These are phyloP conservation scores for Phaeoacremonium minimum DNA, from an alignment of 2,329 filamentous ascomycete genomes.

Conservation along the genomic window DNA sequence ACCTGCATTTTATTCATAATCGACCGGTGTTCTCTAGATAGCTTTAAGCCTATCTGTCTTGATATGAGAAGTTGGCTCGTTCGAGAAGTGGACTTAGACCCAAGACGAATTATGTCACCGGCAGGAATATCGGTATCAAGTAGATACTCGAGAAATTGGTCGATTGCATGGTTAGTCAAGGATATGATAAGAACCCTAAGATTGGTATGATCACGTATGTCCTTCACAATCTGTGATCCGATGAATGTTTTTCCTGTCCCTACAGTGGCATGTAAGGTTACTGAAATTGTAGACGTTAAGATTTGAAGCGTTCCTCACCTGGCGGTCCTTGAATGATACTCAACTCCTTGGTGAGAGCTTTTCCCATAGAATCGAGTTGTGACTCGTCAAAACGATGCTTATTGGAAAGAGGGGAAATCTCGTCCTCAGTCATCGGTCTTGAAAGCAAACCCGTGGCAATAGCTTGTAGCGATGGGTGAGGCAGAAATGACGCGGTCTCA, in stretches of 20 bases:
- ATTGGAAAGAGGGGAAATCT: too few relatives aligned
- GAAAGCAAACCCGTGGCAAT: conserved; percentile 2
- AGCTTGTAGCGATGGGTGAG: background rate
- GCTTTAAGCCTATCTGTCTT: conserved; percentile 29
- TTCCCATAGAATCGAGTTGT: conserved; percentile 52
- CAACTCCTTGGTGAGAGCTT: conserved; percentile 47
- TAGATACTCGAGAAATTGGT: conserved; percentile 63
- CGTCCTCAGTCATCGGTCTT: background rate
- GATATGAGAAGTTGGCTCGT: conserved; percentile 45
- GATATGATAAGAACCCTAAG: conserved; percentile 59
- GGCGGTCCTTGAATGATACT: conserved; percentile 70
- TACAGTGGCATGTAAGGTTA: conserved; percentile 18
- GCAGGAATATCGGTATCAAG: conserved; percentile 51
- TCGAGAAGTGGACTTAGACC: conserved; percentile 47
- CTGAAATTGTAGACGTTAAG: too few relatives aligned
- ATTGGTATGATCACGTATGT: conserved; percentile 41
- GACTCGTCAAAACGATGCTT: conserved; percentile 32
- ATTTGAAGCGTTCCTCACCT: conserved; percentile 48
- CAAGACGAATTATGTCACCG: conserved; percentile 54
- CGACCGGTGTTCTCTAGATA: conserved; percentile 30
- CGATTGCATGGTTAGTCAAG: conserved; percentile 65
- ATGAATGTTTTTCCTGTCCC: conserved; percentile 75
- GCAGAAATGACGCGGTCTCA: conserved; percentile 2
- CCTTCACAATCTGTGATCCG: conserved; percentile 58
- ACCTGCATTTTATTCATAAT: conserved; percentile 36